Conservation (phyloP, 257 asterid species). For the Solanum chiquidenum region DNA sequence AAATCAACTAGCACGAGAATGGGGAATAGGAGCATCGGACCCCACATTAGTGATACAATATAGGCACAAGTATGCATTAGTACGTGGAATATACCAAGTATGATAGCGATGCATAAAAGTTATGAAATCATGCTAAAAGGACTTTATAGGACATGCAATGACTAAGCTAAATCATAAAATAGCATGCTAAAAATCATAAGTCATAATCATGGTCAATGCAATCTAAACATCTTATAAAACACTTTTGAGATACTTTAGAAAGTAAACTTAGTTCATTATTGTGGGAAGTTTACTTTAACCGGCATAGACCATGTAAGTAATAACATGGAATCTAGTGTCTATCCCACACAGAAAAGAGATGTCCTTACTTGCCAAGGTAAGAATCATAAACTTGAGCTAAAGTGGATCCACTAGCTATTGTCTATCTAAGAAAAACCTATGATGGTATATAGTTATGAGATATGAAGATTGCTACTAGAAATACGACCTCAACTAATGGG, state of each 20-base stretch:
- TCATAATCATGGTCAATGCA: background rate
- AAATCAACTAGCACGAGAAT: background rate
- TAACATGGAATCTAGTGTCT: background rate
- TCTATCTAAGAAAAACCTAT: background rate
- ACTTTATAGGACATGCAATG: too few species aligned
- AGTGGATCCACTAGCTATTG: background rate
- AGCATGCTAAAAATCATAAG: too few species aligned
- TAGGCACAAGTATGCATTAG: background rate
- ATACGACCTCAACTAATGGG: background rate
- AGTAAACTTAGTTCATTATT: too few species aligned
- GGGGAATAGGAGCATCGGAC: background rate
- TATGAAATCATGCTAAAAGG: background rate
- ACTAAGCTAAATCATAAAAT: too few species aligned
- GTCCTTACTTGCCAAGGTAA: background rate
- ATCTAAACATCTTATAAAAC: background rate
- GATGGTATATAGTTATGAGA: background rate
- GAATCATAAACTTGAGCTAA: background rate
- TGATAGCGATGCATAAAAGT: too few species aligned
- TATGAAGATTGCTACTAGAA: background rate
- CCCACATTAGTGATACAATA: background rate
- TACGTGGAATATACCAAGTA: background rate
- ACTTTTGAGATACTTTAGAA: background rate
- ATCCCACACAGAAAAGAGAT: background rate
- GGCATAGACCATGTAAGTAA: background rate
- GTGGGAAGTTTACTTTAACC: background rate